phyloP scores from a whole-genome alignment of 441 rosid species.

The Adansonia rubrostipa region DNA sequence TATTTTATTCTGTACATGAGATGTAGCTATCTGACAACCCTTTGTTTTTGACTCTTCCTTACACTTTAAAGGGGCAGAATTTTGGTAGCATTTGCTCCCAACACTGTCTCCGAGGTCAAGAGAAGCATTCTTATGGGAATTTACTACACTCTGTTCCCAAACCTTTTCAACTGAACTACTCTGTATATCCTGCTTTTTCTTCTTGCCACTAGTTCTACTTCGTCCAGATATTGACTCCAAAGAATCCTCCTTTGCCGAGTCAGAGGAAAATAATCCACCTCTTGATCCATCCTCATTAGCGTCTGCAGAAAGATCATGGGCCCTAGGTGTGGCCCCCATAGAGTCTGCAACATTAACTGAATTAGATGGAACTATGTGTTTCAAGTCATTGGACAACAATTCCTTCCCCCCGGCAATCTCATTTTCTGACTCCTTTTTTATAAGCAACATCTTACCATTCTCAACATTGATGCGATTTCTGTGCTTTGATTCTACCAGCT shows the following conservation, averaged over 20 bases:
- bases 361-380: constrained; percentile 26
- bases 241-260: constrained; percentile 36
- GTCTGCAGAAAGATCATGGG: constrained; percentile 33
- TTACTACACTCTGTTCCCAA: constrained; percentile 21
- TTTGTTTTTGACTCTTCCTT: constrained; percentile 39
- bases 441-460: constrained; percentile 23
- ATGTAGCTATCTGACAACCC: constrained; percentile 30
- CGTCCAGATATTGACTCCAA: constrained; percentile 34
- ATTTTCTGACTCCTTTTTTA: constrained; percentile 33
- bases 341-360: constrained; percentile 26
- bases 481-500: constrained; percentile 28
- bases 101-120: constrained; percentile 36
- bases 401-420: constrained; percentile 31
- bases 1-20: constrained; percentile 27
- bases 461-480: constrained; percentile 20
- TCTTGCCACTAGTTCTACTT: constrained; percentile 32
- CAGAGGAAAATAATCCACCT: constrained; percentile 28
- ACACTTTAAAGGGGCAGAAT: constrained; percentile 36
- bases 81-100: constrained; percentile 32
- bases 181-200: constrained; percentile 30
- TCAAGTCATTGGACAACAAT: constrained; percentile 24
- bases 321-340: constrained; percentile 29
- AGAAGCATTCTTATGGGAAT: constrained; percentile 25
- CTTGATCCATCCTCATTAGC: constrained; percentile 33
- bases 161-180: constrained; percentile 31